phyloP scores from a whole-genome alignment of 75 land plant genomes.

The Cunninghamia lanceolata region DNA sequence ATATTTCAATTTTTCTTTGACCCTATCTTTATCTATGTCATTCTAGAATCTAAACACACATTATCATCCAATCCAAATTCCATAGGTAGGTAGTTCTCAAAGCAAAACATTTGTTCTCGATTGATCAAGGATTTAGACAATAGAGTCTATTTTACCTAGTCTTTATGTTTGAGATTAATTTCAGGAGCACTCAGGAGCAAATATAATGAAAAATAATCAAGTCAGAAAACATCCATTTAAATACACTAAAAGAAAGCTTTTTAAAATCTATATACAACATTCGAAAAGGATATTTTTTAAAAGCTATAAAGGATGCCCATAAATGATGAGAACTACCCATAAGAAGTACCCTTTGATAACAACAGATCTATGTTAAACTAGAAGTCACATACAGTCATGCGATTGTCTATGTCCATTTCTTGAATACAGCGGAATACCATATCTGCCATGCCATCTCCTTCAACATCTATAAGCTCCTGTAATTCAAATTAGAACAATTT shows the following conservation, averaged over 20 bases:
- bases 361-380: background rate
- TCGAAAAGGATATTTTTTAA: background rate
- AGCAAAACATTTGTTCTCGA: background rate
- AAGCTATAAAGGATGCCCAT: background rate
- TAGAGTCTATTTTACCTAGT: background rate
- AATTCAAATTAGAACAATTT: background rate
- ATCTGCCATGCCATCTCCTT: slow-evolving; percentile 98
- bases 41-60: background rate
- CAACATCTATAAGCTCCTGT: slow-evolving; percentile 97
- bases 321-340: background rate
- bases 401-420: slow-evolving; percentile 99
- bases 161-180: background rate
- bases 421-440: slow-evolving; percentile 97
- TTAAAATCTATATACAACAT: no score
- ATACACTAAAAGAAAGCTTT: background rate
- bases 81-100: background rate
- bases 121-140: background rate
- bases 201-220: background rate
- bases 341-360: background rate
- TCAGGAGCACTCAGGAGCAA: background rate
- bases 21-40: background rate
- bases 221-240: background rate
- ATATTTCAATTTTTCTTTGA: background rate
- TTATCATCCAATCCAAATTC: background rate
- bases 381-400: slow-evolving; percentile 76